A percentile compares a stretch with the other conserved stretches of the same genome.
These are phyloP conservation scores for Botryotinia globosa DNA, from an alignment of 2,329 filamentous ascomycete genomes.

Conservation along the genomic window DNA sequence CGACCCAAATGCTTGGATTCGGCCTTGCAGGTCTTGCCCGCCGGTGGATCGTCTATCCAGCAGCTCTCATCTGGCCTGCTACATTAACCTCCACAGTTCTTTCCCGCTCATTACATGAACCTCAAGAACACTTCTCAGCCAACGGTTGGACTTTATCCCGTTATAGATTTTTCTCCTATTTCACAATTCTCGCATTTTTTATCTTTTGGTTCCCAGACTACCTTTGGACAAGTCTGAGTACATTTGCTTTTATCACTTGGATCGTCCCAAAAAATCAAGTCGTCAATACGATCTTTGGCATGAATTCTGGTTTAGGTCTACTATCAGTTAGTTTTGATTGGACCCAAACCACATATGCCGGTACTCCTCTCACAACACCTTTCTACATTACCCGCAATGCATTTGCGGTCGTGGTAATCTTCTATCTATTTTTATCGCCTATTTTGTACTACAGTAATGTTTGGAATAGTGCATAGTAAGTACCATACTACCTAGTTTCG, in stretches of 20 bases:
- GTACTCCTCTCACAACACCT: conserved; percentile 56
- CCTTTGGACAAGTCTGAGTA: conserved; percentile 46
- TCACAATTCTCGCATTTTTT: conserved; percentile 48
- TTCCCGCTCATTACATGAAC: conserved; percentile 47
- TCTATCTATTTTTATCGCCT: not conserved
- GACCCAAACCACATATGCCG: conserved; percentile 38
- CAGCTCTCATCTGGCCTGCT: conserved; percentile 52
- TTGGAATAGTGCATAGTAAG: conserved; percentile 58
- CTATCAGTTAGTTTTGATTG: conserved; percentile 47
- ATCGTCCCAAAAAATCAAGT: conserved; percentile 46
- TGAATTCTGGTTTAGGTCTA: conserved; percentile 42
- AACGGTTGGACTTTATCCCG: conserved; percentile 48
- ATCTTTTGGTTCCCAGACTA: conserved; percentile 53
- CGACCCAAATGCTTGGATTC: conserved; percentile 55
- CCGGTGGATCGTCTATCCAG: conserved; percentile 51
- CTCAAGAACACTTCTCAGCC: conserved; percentile 31
- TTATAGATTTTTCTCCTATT: conserved; percentile 46
- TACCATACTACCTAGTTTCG: not conserved
- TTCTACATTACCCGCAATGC: conserved; percentile 9
- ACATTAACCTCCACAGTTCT: conserved; percentile 48
- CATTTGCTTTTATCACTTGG: conserved; percentile 55
- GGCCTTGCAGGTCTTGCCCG: conserved; percentile 51
- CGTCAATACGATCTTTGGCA: conserved; percentile 42
- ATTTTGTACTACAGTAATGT: conserved; percentile 61
- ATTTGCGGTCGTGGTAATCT: not conserved